Percentiles rank a stretch among this genome's conserved stretches.
Conservation (phyloP, 2,329 filamentous ascomycete species). For the Metarhizium robertsii region DNA sequence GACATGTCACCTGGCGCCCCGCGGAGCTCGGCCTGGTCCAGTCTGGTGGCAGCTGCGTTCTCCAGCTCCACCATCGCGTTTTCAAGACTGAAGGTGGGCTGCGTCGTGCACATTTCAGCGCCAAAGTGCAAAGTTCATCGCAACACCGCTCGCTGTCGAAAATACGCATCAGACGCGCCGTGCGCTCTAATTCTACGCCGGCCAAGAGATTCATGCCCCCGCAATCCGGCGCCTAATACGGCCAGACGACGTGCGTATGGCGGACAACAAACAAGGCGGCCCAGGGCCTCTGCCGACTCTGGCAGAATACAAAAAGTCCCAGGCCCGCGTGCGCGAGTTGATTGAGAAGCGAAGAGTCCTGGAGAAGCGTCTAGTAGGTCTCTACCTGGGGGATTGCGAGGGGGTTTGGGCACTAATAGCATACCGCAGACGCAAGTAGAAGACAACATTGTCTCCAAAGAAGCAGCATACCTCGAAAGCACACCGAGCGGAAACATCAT, state of each 20-base stretch:
- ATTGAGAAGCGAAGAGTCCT: conserved; percentile 33
- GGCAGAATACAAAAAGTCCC: conserved; percentile 42
- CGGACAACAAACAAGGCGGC: conserved; percentile 21
- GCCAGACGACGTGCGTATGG: conserved; percentile 17
- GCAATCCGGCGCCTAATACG: not conserved
- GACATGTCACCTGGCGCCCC: too few relatives aligned
- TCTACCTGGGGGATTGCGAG: not conserved
- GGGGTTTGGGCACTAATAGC: conserved; percentile 22
- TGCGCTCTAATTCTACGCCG: not conserved
- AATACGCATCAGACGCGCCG: not conserved
- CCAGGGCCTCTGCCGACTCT: conserved; percentile 23
- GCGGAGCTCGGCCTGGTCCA: too few relatives aligned
- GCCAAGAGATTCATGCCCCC: not conserved
- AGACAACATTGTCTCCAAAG: conserved; percentile 74
- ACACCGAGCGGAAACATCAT: conserved; percentile 91
- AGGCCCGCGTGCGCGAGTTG: conserved; percentile 37
- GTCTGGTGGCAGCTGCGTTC: too few relatives aligned
- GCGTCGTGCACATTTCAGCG: too few relatives aligned
- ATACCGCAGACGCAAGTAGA: conserved; percentile 40
- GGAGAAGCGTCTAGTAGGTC: conserved; percentile 27
- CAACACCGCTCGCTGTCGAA: not conserved
- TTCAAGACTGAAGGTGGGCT: too few relatives aligned
- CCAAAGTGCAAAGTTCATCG: not conserved
- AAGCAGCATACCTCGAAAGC: conserved; percentile 83
- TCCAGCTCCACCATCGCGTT: too few relatives aligned